Base-by-base conservation (phyloP, 1,139 yeast genomes). In the Geotrichum restrictum region DNA sequence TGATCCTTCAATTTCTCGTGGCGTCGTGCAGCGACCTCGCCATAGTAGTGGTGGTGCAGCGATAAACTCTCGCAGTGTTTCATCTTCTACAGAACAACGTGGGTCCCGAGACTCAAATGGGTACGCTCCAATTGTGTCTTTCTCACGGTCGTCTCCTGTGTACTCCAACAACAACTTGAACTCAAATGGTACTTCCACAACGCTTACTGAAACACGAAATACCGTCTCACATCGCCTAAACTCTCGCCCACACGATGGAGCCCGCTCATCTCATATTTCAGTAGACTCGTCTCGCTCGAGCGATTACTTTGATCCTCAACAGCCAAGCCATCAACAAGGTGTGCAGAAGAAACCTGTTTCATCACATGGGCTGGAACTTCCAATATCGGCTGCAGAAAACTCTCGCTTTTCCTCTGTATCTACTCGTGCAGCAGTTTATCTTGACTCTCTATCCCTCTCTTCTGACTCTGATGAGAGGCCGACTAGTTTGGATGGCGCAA, bases 341-440 rank as follows among this genome's bases (percentile, higher is more conserved):
- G 45, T 45, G 1, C 51, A 40, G 5, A 45, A 47, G 31, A 50
- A 50, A 22, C 50, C 46, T 32, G 31, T 27, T 10, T 29, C 32
- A 4, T 22, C 45, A 8, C 45, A 22, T 11, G 53, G 22, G 10
- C 18, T 36, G 10, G 14, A 42, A 2, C n/a, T 44, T 14, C 49
- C 55, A 8, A 24, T 24, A 24, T 5, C 29, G 7, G 29, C 29
- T 24, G 39, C 48, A 24, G 50, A 49, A 31, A 42, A 43, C 22
- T 41, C 27, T 24, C 50, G 48, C 2, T n/a, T 38, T 24, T 38
- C 48, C 8, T 37, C 41, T 5, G 21, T 34, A 45, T 56, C 60
- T 48, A 14, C 52, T 14, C 51, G 57, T 32, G 54, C 49, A 18
- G 56, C 57, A 55, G 14, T 50, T 2, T 54, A 55, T 29, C 24